A percentile compares a stretch with the other conserved stretches of the same genome.
phyloP scores from a whole-genome alignment of 1,284 basidiomycete genomes.

The Singerocomus rubriflavus region DNA sequence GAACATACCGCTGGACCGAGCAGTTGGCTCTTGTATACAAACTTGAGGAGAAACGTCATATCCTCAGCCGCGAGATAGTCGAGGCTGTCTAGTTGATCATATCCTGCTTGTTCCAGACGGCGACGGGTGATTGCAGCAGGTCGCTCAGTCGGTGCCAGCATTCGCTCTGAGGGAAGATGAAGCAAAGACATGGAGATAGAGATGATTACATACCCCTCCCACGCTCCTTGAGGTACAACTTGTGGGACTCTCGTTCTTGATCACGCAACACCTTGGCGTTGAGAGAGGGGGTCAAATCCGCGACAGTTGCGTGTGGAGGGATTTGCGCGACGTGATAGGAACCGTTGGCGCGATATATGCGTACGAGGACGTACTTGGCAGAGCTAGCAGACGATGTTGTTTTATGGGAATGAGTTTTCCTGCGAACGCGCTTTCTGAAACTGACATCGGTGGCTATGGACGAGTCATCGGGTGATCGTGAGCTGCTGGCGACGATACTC shows the following conservation, averaged over 20 bases:
- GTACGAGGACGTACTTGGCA: constrained; percentile 32
- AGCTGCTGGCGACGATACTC: constrained; percentile 18
- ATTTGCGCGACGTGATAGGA: constrained; percentile 73
- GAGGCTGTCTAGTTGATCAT: constrained; percentile 78
- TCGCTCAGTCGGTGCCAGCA: constrained; percentile 77
- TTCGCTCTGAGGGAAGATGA: constrained; percentile 57
- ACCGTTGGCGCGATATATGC: constrained; percentile 78
- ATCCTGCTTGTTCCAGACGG: constrained; percentile 89
- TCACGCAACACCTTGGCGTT: constrained; percentile 51
- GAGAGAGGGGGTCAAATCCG: constrained; percentile 63
- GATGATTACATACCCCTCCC: constrained; percentile 63
- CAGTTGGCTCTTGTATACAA: constrained; percentile 77
- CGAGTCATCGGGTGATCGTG: constrained; percentile 18
- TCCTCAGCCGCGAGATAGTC: constrained; percentile 83
- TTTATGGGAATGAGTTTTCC: constrained; percentile 25
- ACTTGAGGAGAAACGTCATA: constrained; percentile 84
- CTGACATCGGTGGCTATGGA: constrained; percentile 18
- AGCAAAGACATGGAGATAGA: constrained; percentile 3
- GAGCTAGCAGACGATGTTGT: constrained; percentile 18
- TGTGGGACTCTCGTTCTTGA: constrained; percentile 57
- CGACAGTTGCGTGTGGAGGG: constrained; percentile 65
- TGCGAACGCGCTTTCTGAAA: constrained; percentile 20
- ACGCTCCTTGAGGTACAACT: constrained; percentile 79
- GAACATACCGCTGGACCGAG: constrained; percentile 62
- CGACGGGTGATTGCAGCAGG: constrained; percentile 85